Evolutionary conservation across 2,329 filamentous ascomycete species (phyloP).

Genomic region (Fusarium sp.): DNA sequence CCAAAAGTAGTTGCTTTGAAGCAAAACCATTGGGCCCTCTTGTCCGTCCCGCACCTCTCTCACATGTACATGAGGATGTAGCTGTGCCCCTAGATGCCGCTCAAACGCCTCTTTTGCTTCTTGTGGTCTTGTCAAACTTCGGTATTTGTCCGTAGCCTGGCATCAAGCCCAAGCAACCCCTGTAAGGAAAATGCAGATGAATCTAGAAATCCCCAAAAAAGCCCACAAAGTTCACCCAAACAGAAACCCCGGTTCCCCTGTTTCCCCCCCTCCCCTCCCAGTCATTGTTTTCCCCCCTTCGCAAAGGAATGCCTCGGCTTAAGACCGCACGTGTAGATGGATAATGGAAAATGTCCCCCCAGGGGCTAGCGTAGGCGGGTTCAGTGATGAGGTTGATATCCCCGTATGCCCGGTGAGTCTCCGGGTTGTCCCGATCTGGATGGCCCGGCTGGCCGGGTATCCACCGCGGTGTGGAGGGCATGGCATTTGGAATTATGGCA

Average conservation of each 20-base stretch:
- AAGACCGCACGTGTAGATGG: conserved; percentile 25
- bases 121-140: conserved; percentile 30
- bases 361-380: not conserved
- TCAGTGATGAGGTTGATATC: not conserved
- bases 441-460: conserved; percentile 42
- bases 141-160: conserved; percentile 39
- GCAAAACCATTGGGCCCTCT: conserved; percentile 41
- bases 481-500: conserved; percentile 20
- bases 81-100: conserved; percentile 23
- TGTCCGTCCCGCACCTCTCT: conserved; percentile 33
- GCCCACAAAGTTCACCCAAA: conserved; percentile 3
- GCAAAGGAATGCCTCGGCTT: conserved; percentile 39
- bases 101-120: conserved; percentile 42
- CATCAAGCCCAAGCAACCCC: not conserved
- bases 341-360: not conserved
- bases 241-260: not conserved
- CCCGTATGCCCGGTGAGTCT: conserved; percentile 33
- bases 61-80: conserved; percentile 39
- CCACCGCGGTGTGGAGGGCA: conserved; percentile 31
- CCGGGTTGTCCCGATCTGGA: conserved; percentile 39
- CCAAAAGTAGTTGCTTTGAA: conserved; percentile 34
- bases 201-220: conserved; percentile 27
- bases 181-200: conserved; percentile 8
- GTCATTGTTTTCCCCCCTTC: not conserved
- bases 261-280: not conserved